phyloP scores from a whole-genome alignment of 352 stramenopile species.

The Peronospora destructor region DNA sequence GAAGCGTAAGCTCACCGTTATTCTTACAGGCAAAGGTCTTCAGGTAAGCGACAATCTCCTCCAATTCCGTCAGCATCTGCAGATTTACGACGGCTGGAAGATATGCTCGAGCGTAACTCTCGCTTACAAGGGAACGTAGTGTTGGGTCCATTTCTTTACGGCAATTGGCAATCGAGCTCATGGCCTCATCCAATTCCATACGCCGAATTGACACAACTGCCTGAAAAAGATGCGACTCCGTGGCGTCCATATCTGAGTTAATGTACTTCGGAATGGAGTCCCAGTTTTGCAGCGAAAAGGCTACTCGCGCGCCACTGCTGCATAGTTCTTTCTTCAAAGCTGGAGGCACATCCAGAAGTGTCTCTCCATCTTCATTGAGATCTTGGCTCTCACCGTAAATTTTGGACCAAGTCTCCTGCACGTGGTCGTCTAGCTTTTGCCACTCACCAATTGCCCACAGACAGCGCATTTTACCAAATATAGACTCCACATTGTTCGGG shows the following conservation, averaged over 20 bases:
- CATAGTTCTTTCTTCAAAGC: constrained; percentile 82
- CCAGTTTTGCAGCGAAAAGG: constrained; percentile 83
- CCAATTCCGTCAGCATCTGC: constrained; percentile 95
- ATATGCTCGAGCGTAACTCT: constrained; percentile 97
- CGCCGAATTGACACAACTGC: constrained; percentile 92
- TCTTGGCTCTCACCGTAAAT: constrained; percentile 64
- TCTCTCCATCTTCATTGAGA: constrained; percentile 38
- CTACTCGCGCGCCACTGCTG: constrained; percentile 70
- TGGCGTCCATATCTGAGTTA: constrained; percentile 85
- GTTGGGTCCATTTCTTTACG: constrained; percentile 93
- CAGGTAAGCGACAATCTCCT: constrained; percentile 85
- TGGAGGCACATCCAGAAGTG: constrained; percentile 66
- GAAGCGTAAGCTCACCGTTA: constrained; percentile 68
- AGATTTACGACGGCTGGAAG: constrained; percentile 93
- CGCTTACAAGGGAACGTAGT: constrained; percentile 95
- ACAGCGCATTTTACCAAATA: constrained; percentile 98
- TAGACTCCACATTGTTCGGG: constrained; percentile 89
- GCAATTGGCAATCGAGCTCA: constrained; percentile 89
- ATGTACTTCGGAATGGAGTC: constrained; percentile 80
- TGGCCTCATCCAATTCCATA: constrained; percentile 90
- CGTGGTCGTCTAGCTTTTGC: constrained; percentile 92
- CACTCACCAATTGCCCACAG: constrained; percentile 97
- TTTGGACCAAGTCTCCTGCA: constrained; percentile 80
- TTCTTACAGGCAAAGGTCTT: constrained; percentile 74
- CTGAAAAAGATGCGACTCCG: constrained; percentile 76